Evolutionary conservation across 306 rosid species (phyloP), one percentile per base, ranked within the genome.

Genomic region (Prunus davidiana): DNA sequence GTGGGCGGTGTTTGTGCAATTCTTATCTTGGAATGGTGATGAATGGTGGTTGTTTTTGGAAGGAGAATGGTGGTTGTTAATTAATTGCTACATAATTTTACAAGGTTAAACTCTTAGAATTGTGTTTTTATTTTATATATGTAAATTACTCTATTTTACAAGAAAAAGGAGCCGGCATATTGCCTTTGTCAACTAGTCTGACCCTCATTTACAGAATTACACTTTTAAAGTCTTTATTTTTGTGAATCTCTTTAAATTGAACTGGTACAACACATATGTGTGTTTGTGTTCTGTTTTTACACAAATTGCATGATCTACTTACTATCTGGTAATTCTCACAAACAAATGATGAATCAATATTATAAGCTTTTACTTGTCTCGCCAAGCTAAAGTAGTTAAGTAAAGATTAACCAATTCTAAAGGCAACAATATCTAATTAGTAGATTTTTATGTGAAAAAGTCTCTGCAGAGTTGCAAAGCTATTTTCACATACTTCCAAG

Each of bases 1-100:
- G 68, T 83, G 58, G 84, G 25, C 25, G 25, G 76, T 54, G 62
- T 77, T 54, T 85, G 83, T 79, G 84, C 80, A 83, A 79, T 78
- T 78, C 87, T 82, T 84, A 60, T 69, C 74, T 76, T 60, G 32
- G 70, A 55, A 77, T 77, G 71, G 61, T 67, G 38, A 24, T 60
- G 68, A 5, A 45, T 24, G 12, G 12, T 16, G 6, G 5, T 12
- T 52, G 22, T 32, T 34, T 34, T 6, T 1, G 8, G 43, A 38
- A 64, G 47, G 38, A 18, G 3, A 12, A 64, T 62, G 82, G 77
- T 71, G 30, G 68, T 55, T 61, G 34, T 49, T 43, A 58, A 24
- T 65, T 81, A 52, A 58, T 25, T 68, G 1, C 3, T 61, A 10
- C 14, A 13, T 56, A 47, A 69, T 47, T 68, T 1, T 22, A 57